These are phyloP conservation scores for Lepidium campestre DNA, from an alignment of 441 rosid species.

Conservation along the genomic window DNA sequence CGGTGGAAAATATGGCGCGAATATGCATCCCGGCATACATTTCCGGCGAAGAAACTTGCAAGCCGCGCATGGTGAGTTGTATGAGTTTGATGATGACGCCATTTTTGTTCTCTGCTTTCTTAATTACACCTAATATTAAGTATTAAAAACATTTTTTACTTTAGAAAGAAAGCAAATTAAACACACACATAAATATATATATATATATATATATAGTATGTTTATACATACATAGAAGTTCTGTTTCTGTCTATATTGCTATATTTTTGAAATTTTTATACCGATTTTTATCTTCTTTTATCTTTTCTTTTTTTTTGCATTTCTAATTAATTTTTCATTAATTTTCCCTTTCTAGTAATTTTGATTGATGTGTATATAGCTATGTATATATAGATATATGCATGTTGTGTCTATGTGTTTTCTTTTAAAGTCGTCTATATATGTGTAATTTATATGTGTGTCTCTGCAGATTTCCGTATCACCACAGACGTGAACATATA, in stretches of 20 bases:
- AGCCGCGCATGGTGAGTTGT: slow-evolving; percentile 97
- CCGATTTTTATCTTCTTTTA: neutral
- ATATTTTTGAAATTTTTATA: neutral
- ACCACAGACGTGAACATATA: neutral
- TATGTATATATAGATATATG: neutral
- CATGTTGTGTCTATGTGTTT: neutral
- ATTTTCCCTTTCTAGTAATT: neutral
- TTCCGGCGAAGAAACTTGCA: slow-evolving; percentile 94
- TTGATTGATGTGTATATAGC: neutral
- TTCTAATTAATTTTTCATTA: neutral
- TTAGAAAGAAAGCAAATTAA: neutral
- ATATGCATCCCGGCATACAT: slow-evolving; percentile 90
- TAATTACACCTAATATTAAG: neutral
- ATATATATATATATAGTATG: neutral
- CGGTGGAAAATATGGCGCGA: slow-evolving; percentile 95
- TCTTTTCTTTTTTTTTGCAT: neutral
- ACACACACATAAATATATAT: neutral
- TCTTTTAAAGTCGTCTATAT: too few species aligned
- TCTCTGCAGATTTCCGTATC: neutral
- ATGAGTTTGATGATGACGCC: slow-evolving; percentile 88
- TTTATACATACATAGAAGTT: slow-evolving; percentile 21
- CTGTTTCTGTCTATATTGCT: slow-evolving; percentile 36
- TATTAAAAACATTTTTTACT: neutral
- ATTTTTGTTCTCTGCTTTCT: slow-evolving; percentile 20
- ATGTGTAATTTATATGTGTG: neutral